A percentile compares a stretch with the other conserved stretches of the same genome.
These are phyloP conservation scores for Spinellus fusiger DNA, from an alignment of 192 early-diverging fungal genomes.

Conservation along the genomic window DNA sequence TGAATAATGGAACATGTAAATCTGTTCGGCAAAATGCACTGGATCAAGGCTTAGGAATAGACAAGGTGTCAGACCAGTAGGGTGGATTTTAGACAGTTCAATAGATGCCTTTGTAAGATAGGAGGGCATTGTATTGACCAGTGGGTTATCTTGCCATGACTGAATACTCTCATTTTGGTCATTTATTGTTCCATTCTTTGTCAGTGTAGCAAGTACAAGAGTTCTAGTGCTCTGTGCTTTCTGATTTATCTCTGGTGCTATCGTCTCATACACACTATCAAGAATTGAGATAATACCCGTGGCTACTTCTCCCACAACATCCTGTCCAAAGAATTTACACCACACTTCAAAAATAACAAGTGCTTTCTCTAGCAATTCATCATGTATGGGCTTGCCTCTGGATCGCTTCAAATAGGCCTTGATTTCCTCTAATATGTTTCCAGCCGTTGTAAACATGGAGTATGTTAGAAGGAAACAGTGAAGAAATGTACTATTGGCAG, in stretches of 20 bases:
- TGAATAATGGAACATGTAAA: conserved; percentile 58
- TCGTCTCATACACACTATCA: neutral
- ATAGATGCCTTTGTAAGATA: conserved; percentile 3
- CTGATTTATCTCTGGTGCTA: neutral
- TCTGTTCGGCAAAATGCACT: conserved; percentile 57
- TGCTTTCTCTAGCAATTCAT: neutral
- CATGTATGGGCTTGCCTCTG: neutral
- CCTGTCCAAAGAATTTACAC: conserved; percentile 23
- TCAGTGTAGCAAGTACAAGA: conserved; percentile 8
- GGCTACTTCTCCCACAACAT: conserved; percentile 31
- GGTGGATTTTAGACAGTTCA: conserved; percentile 42
- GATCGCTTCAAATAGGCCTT: neutral
- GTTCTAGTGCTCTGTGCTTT: neutral
- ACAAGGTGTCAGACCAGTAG: conserved; percentile 57
- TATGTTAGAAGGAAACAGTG: conserved; percentile 37
- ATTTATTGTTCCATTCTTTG: neutral
- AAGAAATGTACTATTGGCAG: conserved; percentile 12
- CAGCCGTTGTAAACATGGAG: conserved; percentile 28
- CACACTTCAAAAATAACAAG: conserved; percentile 21
- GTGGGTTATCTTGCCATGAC: neutral
- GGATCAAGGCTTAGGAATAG: conserved; percentile 57
- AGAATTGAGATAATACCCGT: conserved; percentile 23
- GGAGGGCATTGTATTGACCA: conserved; percentile 3
- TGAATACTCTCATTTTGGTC: neutral
- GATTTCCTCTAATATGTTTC: conserved; percentile 8